phyloP scores from a whole-genome alignment of 345 rosid genomes.

The Cochlearia excelsa region DNA sequence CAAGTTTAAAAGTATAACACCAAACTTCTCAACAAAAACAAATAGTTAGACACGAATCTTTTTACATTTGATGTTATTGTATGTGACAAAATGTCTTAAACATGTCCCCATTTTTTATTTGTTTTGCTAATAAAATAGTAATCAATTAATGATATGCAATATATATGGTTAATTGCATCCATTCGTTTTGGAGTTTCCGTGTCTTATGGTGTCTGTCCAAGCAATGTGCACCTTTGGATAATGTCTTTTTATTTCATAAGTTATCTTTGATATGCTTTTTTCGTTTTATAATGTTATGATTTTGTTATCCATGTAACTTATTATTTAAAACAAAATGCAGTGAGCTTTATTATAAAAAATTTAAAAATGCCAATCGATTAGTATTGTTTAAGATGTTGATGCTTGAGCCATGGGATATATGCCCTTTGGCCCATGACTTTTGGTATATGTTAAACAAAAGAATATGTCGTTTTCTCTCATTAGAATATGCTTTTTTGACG shows the following conservation, averaged over 20 bases:
- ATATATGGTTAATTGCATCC: slow-evolving; percentile 25
- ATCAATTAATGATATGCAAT: too few relatives aligned
- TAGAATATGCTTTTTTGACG: slow-evolving; percentile 16
- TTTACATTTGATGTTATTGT: too few relatives aligned
- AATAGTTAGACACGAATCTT: too few relatives aligned
- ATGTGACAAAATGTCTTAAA: too few relatives aligned
- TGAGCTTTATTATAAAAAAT: background rate
- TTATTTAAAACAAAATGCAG: background rate
- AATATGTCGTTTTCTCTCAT: slow-evolving; percentile 8
- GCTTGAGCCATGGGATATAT: slow-evolving; percentile 18
- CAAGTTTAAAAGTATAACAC: too few relatives aligned
- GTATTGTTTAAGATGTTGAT: slow-evolving; percentile 3
- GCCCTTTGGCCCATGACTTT: background rate
- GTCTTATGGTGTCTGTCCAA: slow-evolving; percentile 4
- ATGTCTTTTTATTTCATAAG: background rate
- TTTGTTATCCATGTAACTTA: slow-evolving; percentile 1
- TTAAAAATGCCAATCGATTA: background rate
- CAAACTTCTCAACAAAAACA: too few relatives aligned
- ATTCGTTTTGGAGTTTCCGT: slow-evolving; percentile 20
- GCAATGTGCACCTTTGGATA: slow-evolving; percentile 11
- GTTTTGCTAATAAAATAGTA: too few relatives aligned
- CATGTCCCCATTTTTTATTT: too few relatives aligned
- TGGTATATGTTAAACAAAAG: background rate
- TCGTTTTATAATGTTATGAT: background rate
- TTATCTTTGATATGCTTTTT: background rate